Evolutionary conservation across 1,284 basidiomycete genomes (phyloP).

Genomic region (Peniophora sp.): DNA sequence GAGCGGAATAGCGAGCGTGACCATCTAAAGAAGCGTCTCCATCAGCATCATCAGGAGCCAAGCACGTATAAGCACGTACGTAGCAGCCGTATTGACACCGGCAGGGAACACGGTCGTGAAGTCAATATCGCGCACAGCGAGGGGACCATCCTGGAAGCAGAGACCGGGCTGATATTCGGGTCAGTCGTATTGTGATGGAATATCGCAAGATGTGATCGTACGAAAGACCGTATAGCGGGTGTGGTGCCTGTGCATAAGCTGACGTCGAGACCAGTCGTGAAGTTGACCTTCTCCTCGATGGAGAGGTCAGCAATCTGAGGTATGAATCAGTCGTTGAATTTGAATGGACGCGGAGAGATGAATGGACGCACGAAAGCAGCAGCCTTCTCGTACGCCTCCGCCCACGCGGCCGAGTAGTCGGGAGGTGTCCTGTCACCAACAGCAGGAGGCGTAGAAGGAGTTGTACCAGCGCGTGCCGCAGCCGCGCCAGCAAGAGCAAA

Average conservation of each 20-base stretch:
- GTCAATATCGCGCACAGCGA: constrained; percentile 36
- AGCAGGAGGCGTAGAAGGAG: no score
- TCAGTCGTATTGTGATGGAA: constrained; percentile 25
- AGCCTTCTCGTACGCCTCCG: not conserved
- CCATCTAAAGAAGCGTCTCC: constrained; percentile 32
- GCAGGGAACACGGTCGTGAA: constrained; percentile 56
- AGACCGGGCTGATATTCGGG: constrained; percentile 54
- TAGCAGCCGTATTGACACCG: constrained; percentile 48
- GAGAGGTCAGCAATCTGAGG: constrained; percentile 24
- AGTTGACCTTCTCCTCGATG: constrained; percentile 34
- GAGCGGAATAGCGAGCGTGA: constrained; percentile 59
- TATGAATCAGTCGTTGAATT: not conserved
- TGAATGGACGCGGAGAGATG: not conserved
- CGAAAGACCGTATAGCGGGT: constrained; percentile 17
- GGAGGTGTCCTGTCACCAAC: not conserved
- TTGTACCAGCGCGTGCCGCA: no score
- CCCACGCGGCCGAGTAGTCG: not conserved
- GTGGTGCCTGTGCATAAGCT: not conserved
- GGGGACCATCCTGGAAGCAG: constrained; percentile 57
- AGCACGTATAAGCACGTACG: constrained; percentile 21
- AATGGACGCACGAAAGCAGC: not conserved
- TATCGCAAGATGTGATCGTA: constrained; percentile 37
- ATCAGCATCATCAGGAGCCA: not conserved
- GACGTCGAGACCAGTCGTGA: constrained; percentile 28
- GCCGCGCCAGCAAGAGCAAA: no score